Base-by-base conservation (phyloP, 1,139 yeast species). In the Candida gigantensis region DNA sequence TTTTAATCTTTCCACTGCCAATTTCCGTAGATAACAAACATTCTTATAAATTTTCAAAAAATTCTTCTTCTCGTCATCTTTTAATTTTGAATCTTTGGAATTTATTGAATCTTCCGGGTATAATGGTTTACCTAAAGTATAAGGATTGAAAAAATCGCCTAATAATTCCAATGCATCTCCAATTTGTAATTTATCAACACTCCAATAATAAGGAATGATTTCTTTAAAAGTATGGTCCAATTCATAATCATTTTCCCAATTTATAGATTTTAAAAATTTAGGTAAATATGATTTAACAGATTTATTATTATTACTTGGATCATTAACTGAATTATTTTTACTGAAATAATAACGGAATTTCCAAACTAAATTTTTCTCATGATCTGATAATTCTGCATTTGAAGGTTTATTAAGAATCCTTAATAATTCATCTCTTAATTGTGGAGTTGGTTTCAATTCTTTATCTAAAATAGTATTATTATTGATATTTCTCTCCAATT, bases 161-260 rank as follows among this genome's bases (percentile, higher is more conserved):
- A 92, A 65, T 11, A 92, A 65, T 55, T 92, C 98, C 39, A 92
- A 68, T 0, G 97, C 96, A 59, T 92, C 97, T 36, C 92, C 96
- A 24, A 92, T 83, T 46, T 88, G 95, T 39, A 88, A 82, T 47
- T 84, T 86, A 11, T 84, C 87, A 2, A 66, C 74, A 10, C 65
- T 50, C 77, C 77, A 71, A 46, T 66, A 67, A 30, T 57, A 55
- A 0, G 75, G 75, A 14, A 71, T 55, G 7, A 71, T 66, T 44
- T 71, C 75, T 32, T 77, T 81, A 37, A 88, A 75, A 5, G 89
- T 92, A 57, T 88, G 95, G 34, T 69, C 75, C 17, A 85, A 77
- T 60, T 92, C 98, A 38, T 72, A 66, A 41, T 84, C 86, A 57
- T 89, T 94, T 30, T 81, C 87, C 88, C 97, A 86, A 49, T 89